These are phyloP conservation scores for Ilyonectria destructans DNA, from an alignment of 2,329 filamentous ascomycete species.

Conservation along the genomic window DNA sequence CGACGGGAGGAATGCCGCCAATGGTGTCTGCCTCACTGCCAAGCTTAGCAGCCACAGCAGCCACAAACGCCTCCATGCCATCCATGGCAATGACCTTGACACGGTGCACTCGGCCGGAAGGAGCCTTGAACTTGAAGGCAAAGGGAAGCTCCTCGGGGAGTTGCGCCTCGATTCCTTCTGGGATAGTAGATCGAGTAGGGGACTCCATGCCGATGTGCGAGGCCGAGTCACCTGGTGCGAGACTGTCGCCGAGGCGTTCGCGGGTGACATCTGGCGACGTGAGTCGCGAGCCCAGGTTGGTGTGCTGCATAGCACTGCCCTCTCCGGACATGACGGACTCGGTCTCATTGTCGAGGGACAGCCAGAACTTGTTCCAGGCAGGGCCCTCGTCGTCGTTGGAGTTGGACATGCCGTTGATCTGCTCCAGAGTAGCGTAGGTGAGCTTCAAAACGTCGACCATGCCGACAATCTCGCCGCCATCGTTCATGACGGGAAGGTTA, in stretches of 20 bases:
- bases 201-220: constrained; percentile 91
- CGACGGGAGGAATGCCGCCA: constrained; percentile 84
- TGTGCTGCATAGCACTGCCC: constrained; percentile 79
- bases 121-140: constrained; percentile 99
- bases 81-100: constrained; percentile 87
- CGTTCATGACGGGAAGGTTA: constrained; percentile 98
- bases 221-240: constrained; percentile 93
- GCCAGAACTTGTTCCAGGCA: constrained; percentile 99
- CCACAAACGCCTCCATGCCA: constrained; percentile 85
- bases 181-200: constrained; percentile 77
- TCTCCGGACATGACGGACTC: constrained; percentile 98
- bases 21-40: constrained; percentile 87
- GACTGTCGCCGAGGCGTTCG: constrained; percentile 83
- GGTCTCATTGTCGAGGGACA: constrained; percentile 94
- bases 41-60: constrained; percentile 86
- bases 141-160: constrained; percentile 83
- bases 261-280: constrained; percentile 85
- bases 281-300: constrained; percentile 78
- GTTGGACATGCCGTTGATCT: constrained; percentile 95
- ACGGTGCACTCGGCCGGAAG: constrained; percentile 93
- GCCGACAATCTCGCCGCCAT: constrained; percentile 95
- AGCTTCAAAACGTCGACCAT: constrained; percentile 99
- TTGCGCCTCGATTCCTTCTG: constrained; percentile 65
- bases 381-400: constrained; percentile 92
- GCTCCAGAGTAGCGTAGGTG: constrained; percentile 97